These are phyloP conservation scores for Kwoniella mangroviensis DNA, from an alignment of 768 basidiomycete genomes.

Conservation along the genomic window DNA sequence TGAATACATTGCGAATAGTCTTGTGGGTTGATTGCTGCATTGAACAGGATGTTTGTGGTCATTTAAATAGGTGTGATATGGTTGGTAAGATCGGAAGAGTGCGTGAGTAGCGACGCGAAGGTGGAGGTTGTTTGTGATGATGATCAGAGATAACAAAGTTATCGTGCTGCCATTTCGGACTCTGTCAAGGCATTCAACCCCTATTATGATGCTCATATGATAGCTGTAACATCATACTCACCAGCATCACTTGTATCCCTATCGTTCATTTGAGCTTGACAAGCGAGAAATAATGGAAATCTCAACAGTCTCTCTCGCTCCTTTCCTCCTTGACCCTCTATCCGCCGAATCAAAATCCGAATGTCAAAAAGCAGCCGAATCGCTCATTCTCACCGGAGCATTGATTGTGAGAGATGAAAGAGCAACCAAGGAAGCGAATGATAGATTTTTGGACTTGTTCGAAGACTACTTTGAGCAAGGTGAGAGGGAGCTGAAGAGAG, in stretches of 20 bases:
- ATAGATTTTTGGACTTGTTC: constrained; percentile 79
- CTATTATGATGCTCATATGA: too few species aligned
- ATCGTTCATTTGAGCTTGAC: too few species aligned
- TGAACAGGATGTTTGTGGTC: not conserved
- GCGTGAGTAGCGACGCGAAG: not conserved
- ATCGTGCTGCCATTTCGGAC: not conserved
- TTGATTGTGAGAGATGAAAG: constrained; percentile 83
- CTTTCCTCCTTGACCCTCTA: constrained; percentile 41
- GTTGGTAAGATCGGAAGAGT: not conserved
- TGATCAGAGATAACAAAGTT: not conserved
- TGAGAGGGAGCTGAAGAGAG: constrained; percentile 66
- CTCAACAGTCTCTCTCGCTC: constrained; percentile 44
- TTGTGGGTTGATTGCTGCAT: not conserved
- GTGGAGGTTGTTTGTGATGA: constrained; percentile 7
- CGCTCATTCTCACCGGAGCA: constrained; percentile 82
- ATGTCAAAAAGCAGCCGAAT: constrained; percentile 71
- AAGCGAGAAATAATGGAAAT: constrained; percentile 22
- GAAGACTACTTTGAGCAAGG: constrained; percentile 92
- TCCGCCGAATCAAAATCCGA: constrained; percentile 26
- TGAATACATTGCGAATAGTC: constrained; percentile 16
- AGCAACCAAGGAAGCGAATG: constrained; percentile 80
- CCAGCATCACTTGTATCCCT: too few species aligned
- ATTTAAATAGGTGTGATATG: not conserved
- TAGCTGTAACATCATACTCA: too few species aligned
- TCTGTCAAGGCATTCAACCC: too few species aligned